phyloP scores from a whole-genome alignment of 78 protist genomes.

The Cavenderia fasciculata region DNA sequence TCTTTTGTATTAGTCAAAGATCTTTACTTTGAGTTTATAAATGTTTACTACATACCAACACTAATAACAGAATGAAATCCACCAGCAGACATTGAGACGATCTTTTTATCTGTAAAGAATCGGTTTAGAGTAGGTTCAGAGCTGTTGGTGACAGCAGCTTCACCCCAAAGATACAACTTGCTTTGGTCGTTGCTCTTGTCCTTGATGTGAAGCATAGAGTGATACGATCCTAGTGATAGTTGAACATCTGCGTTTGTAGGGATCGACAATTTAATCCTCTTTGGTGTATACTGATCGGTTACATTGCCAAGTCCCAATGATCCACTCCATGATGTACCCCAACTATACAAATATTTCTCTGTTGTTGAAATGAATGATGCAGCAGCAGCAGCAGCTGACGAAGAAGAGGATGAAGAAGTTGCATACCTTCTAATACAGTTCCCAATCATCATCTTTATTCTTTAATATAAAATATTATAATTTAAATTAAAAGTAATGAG shows the following conservation, averaged over 20 bases:
- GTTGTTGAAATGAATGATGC: too few relatives aligned
- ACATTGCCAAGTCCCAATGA: constrained; percentile 29
- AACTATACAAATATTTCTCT: constrained; percentile 13
- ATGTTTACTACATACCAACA: too few relatives aligned
- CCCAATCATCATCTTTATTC: too few relatives aligned
- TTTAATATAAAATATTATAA: too few relatives aligned
- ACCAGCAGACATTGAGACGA: constrained; percentile 8
- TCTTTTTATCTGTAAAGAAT: neutral
- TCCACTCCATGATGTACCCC: constrained; percentile 49
- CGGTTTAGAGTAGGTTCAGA: neutral
- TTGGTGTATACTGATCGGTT: constrained; percentile 16
- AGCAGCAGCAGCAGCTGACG: too few relatives aligned
- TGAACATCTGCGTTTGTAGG: neutral
- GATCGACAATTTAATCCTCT: neutral
- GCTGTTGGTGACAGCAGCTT: neutral
- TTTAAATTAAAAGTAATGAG: too few relatives aligned
- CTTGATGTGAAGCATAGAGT: neutral
- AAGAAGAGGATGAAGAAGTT: too few relatives aligned
- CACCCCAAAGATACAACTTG: constrained; percentile 38
- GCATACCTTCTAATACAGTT: too few relatives aligned
- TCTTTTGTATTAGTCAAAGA: too few relatives aligned
- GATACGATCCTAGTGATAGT: neutral
- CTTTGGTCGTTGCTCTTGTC: neutral
- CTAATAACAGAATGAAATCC: constrained; percentile 50
- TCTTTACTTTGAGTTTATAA: too few relatives aligned